Evolutionary conservation across 2,329 filamentous ascomycete species (phyloP).

Genomic region (Fusarium sublunatum): DNA sequence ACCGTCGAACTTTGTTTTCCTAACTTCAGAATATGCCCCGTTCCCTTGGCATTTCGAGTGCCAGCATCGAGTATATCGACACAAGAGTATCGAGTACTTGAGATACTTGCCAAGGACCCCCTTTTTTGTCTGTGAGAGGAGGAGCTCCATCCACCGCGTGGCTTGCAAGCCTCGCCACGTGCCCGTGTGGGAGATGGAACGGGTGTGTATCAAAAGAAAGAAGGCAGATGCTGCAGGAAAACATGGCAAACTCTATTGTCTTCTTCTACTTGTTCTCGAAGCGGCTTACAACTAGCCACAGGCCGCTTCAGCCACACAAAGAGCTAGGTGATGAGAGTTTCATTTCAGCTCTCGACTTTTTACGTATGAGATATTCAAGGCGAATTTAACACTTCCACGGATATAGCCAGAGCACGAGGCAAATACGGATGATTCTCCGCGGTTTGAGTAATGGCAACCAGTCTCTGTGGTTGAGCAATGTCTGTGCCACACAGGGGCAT

Average conservation of each 20-base stretch:
- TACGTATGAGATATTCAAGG: slow-evolving; percentile 29
- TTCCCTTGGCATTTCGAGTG: not conserved
- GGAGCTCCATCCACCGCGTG: slow-evolving; percentile 15
- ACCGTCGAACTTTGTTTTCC: slow-evolving; percentile 13
- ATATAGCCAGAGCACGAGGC: not conserved
- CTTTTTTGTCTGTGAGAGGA: slow-evolving; percentile 7
- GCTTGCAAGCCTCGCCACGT: slow-evolving; percentile 43
- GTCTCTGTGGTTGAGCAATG: not conserved
- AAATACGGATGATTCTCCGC: not conserved
- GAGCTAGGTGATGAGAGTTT: slow-evolving; percentile 2
- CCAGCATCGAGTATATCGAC: slow-evolving; percentile 2
- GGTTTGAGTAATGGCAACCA: slow-evolving; percentile 6
- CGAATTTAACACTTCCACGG: not conserved
- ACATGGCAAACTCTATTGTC: slow-evolving; percentile 20
- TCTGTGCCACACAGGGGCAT: slow-evolving; percentile 29
- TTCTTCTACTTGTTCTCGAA: slow-evolving; percentile 30
- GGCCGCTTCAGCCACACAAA: slow-evolving; percentile 19
- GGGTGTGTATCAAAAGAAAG: slow-evolving; percentile 27
- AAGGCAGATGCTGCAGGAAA: slow-evolving; percentile 14
- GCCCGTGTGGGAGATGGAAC: slow-evolving; percentile 14
- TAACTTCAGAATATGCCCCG: slow-evolving; percentile 6
- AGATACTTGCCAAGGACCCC: slow-evolving; percentile 24
- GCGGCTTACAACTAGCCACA: slow-evolving; percentile 27
- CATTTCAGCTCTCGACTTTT: slow-evolving; percentile 8
- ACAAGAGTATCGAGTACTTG: slow-evolving; percentile 34